A percentile compares a stretch with the other conserved stretches of the same genome.
Conservation (phyloP, 2,329 filamentous ascomycete genomes). For the Pseudofabraea citricarpa region DNA sequence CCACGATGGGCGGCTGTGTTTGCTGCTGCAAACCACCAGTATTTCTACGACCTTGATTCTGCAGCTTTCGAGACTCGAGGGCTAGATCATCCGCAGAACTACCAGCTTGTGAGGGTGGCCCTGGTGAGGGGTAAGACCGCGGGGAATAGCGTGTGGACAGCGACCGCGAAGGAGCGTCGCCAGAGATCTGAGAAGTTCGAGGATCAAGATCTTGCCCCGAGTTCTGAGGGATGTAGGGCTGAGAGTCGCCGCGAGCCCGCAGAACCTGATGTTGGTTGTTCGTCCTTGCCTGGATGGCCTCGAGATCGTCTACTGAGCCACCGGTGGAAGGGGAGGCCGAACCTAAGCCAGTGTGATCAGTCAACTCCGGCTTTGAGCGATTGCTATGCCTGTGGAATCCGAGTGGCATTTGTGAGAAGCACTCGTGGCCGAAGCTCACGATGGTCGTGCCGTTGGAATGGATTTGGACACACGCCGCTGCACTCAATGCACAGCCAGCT, state of each 20-base stretch:
- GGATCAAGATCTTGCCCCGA: slow-evolving; percentile 8
- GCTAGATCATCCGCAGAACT: slow-evolving; percentile 23
- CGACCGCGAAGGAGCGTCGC: slow-evolving; percentile 19
- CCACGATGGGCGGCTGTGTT: slow-evolving; percentile 14
- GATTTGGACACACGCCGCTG: slow-evolving; percentile 1
- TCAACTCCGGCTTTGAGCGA: slow-evolving; percentile 28
- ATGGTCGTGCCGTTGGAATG: slow-evolving; percentile 8
- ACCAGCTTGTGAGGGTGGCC: slow-evolving; percentile 6
- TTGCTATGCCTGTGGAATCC: slow-evolving; percentile 26
- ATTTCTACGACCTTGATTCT: slow-evolving; percentile 10
- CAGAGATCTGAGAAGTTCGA: slow-evolving; percentile 15
- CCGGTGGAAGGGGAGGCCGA: slow-evolving; percentile 6
- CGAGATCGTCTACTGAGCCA: slow-evolving; percentile 5
- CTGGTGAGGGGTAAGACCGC: slow-evolving; percentile 10
- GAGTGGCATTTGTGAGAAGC: slow-evolving; percentile 25
- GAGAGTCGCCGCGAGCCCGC: slow-evolving; percentile 12
- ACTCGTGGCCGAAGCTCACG: slow-evolving; percentile 22
- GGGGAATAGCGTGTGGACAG: slow-evolving; percentile 22
- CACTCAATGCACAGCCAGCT: background rate
- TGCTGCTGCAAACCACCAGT: background rate
- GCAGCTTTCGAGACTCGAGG: slow-evolving; percentile 15
- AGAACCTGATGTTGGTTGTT: slow-evolving; percentile 13
- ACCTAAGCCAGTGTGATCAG: slow-evolving; percentile 15
- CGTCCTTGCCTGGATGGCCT: slow-evolving; percentile 7
- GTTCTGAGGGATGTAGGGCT: slow-evolving; percentile 11